These are phyloP conservation scores for Citropsis articulata DNA, from an alignment of 345 rosid genomes.

Conservation along the genomic window DNA sequence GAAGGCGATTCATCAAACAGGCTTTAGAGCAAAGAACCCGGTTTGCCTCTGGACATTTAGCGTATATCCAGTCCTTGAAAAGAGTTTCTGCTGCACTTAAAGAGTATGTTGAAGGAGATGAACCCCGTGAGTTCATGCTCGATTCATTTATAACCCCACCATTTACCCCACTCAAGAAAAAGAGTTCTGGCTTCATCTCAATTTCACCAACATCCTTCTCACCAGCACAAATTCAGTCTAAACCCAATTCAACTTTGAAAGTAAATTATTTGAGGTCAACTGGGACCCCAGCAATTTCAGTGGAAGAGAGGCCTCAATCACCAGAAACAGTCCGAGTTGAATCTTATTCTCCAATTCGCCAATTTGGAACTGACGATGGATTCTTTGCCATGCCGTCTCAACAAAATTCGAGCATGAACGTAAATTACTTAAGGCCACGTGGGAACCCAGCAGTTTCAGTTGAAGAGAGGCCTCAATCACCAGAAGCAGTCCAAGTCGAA, in stretches of 20 bases:
- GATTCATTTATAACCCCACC: constrained; percentile 59
- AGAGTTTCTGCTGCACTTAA: constrained; percentile 85
- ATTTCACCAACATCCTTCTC: constrained; percentile 57
- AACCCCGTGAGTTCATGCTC: constrained; percentile 59
- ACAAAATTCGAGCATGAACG: not conserved
- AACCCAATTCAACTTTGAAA: constrained; percentile 49
- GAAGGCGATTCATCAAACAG: constrained; percentile 84
- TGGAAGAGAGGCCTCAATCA: constrained; percentile 73
- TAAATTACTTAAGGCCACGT: constrained; percentile 63
- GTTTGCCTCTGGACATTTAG: constrained; percentile 72
- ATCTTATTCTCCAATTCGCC: constrained; percentile 55
- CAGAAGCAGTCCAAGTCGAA: constrained; percentile 63
- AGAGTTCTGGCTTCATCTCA: constrained; percentile 58
- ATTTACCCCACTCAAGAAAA: constrained; percentile 63
- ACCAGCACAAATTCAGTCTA: constrained; percentile 38
- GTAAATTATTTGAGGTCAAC: constrained; percentile 65
- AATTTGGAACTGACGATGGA: constrained; percentile 47
- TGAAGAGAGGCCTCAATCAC: constrained; percentile 74
- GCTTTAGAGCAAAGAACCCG: constrained; percentile 83
- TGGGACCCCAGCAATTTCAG: constrained; percentile 60
- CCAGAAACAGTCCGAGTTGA: constrained; percentile 69
- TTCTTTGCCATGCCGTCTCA: constrained; percentile 54
- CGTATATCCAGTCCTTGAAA: constrained; percentile 78
- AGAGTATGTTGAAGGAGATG: constrained; percentile 70
- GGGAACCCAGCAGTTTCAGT: constrained; percentile 66